Base-by-base conservation (phyloP, 2,329 filamentous ascomycete genomes). In the Phyllosticta citribraziliensis region DNA sequence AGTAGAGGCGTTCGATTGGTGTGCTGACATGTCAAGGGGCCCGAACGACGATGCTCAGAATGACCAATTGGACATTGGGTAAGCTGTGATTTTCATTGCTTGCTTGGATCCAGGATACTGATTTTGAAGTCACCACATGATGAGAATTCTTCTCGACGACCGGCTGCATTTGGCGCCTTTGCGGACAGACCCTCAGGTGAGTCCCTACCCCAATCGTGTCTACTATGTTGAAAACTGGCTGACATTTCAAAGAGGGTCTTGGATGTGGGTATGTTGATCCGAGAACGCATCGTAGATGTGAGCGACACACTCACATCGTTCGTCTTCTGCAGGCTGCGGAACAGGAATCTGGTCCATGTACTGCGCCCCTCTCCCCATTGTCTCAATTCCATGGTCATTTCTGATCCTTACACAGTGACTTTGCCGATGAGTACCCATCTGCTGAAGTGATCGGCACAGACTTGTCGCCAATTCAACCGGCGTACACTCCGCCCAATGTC, bases 401-500 rank as follows among this genome's bases (percentile, higher is more conserved):
- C 76, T 50, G 71, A 76, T 55, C 74, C 76, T 58, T 66, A 76
- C 5, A 70, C 52, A 74, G 73, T 53, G 68, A 69, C 57, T 65
- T 72, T 22, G 67, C 70, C 14, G 70, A 72, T 27, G 69, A 72
- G 30, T 67, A 71, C 56, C 70, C 71, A 1, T 69, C 68, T 8
- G 68, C 70, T 2, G 62, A 65, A 20, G 68, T 72, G 11, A 75
- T 74, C 4, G 80, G 79, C 47, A 76, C 73, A 25, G 78, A 80
- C 64, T 73, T 80, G 51, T 78, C 75, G 0, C 78, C 79, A 68
- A 58, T 72, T 74, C n/a, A 76, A 74, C 5, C 75, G 76, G 56
- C 73, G 74, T 1, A 66, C 58, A 5, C 68, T 70, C 78, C 78
- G 0, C 74, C 76, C 4, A 80, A 80, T 64, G 74, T 73, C 64